Evolutionary conservation across 192 early-diverging fungal species (phyloP).

Genomic region (Rhizophagus sp.): DNA sequence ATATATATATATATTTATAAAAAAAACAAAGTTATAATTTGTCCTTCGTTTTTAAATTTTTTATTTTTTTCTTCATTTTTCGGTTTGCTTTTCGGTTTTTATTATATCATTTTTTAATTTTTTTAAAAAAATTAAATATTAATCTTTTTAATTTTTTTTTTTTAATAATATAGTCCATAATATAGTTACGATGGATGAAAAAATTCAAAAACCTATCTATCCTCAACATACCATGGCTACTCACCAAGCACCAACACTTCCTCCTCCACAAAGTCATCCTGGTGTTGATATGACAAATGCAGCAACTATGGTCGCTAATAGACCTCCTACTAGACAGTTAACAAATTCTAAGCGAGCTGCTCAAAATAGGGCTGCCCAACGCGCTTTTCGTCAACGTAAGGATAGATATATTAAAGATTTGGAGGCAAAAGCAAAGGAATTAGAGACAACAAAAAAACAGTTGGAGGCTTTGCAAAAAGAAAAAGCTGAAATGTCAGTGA

Average conservation of each 20-base stretch:
- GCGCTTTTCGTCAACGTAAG: conserved; percentile 86
- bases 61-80: too few species aligned
- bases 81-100: too few species aligned
- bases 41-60: too few species aligned
- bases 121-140: too few species aligned
- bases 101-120: too few species aligned
- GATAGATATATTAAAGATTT: conserved; percentile 80
- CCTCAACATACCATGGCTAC: background rate
- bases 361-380: conserved; percentile 89
- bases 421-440: conserved; percentile 69
- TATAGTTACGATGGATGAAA: background rate
- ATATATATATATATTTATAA: too few species aligned
- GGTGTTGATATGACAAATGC: background rate
- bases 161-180: background rate
- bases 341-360: conserved; percentile 70
- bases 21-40: too few species aligned
- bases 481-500: conserved; percentile 11
- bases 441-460: conserved; percentile 32
- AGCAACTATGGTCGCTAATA: background rate
- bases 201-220: background rate
- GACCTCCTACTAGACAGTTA: background rate
- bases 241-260: background rate
- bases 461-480: conserved; percentile 8
- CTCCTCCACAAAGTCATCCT: conserved; percentile 2
- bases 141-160: too few species aligned